Percentiles rank a stretch among this genome's conserved stretches.
Conservation (phyloP, 331 rosid species). For the Telfairia occidentalis region DNA sequence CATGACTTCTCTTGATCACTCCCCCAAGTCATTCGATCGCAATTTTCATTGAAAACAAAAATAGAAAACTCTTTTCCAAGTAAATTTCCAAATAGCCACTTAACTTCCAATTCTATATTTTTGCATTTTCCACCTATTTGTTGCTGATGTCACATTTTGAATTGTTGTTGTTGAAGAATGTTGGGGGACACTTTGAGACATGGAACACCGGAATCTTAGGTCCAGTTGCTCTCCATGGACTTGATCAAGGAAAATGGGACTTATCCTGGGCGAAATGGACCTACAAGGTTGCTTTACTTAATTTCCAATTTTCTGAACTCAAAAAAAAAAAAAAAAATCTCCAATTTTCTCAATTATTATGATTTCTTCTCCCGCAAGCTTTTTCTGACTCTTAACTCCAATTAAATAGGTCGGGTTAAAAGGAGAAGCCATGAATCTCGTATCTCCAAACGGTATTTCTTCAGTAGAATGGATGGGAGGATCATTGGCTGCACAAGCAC, state of each 20-base stretch:
- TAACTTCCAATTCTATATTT: background rate
- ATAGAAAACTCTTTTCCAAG: background rate
- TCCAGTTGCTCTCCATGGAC: conserved; percentile 90
- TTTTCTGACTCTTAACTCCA: background rate
- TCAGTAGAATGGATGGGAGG: conserved; percentile 79
- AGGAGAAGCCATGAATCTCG: conserved; percentile 96
- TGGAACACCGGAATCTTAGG: conserved; percentile 98
- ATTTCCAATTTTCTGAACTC: background rate
- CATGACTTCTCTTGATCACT: background rate
- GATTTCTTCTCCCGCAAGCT: background rate
- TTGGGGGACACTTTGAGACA: conserved; percentile 90
- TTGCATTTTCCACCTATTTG: background rate
- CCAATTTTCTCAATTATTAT: background rate
- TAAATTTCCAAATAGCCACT: background rate
- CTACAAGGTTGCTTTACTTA: conserved; percentile 45
- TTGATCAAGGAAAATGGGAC: conserved; percentile 83
- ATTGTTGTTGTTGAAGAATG: conserved; percentile 43
- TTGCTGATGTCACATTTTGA: background rate
- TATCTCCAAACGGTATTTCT: conserved; percentile 56
- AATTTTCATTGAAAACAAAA: background rate
- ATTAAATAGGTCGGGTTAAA: conserved; percentile 67
- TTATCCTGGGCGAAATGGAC: conserved; percentile 95
- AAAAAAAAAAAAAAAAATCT: no score
- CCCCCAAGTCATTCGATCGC: background rate
- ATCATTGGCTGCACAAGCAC: conserved; percentile 48